phyloP scores from a whole-genome alignment of 2,329 filamentous ascomycete genomes.

The Annulohypoxylon truncatum region DNA sequence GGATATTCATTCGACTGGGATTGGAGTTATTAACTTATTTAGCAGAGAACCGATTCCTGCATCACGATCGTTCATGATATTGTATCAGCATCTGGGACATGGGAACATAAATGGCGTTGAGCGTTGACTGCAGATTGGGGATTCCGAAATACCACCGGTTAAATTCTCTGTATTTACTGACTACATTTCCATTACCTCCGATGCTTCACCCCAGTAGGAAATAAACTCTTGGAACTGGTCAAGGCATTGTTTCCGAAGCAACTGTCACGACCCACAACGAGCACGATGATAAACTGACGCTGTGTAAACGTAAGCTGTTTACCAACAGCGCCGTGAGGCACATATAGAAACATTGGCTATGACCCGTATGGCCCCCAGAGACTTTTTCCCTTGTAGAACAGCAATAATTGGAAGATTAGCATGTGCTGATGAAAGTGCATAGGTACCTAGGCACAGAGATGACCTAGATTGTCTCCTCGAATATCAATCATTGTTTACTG shows the following conservation, averaged over 20 bases:
- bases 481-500: not conserved
- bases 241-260: not conserved
- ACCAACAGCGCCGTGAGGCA: not conserved
- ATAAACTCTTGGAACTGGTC: too few relatives aligned
- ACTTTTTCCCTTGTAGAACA: not conserved
- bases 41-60: not conserved
- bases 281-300: too few relatives aligned
- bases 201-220: not conserved
- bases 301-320: too few relatives aligned
- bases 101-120: not conserved
- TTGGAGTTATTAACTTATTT: slow-evolving; percentile 13
- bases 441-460: not conserved
- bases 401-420: not conserved
- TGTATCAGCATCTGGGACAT: not conserved
- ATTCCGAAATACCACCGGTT: not conserved
- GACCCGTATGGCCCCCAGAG: not conserved
- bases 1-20: slow-evolving; percentile 1
- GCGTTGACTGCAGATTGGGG: not conserved
- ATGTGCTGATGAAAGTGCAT: not conserved
- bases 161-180: not conserved
- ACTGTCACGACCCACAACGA: not conserved
- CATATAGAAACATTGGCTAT: too few relatives aligned
- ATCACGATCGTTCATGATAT: slow-evolving; percentile 7
- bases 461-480: not conserved
- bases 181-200: not conserved